Base-by-base conservation (phyloP, 495 filamentous ascomycete genomes). In the Friedmanniomyces simplex region DNA sequence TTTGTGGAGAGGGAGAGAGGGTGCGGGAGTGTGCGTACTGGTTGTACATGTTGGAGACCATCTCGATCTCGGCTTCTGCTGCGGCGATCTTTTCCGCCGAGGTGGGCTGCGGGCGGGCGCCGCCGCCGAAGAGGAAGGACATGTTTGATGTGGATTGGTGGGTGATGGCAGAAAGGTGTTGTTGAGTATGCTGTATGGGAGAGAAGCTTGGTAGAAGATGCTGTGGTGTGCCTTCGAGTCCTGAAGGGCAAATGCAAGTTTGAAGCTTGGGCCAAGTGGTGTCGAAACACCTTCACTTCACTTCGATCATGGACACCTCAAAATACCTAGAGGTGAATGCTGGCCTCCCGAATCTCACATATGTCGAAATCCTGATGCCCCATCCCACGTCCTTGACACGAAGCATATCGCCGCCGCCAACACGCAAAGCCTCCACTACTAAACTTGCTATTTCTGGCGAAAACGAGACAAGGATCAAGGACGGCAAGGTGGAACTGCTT, bases 21-120 rank as follows among this genome's bases (percentile, higher is more conserved):
- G 34, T 20, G 57, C 1, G 50, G n/a, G 24, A 25, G 50, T 16
- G 18, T 20, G 34, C 69, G 53, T 79, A 96, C 90, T 90, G 83
- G 72, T 86, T 87, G 80, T 95, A 95, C 88, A 96, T 95, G 71
- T 96, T 89, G 42, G 89, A 86, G 37, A 96, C 78, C 75, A 96
- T 89, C 71, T 96, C 93, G 69, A 89, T 76, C 76, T 99, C 93
- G 57, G 86, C 87, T 75, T 97, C 89, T 58, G 94, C 89, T 55
- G 87, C 85, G 59, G 87, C 84, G 70, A 99, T 91, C 79, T 97
- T 97, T 77, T 96, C 82, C 64, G 86, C 93, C 63, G 89, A 95
- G 65, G 89, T 84, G 68, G 89, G 87, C 74, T 96, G 89, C 52
- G 89, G 86, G 49, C 77, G 72, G 30, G 58, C 58, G 63, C 83